A percentile compares a stretch with the other conserved stretches of the same genome.
phyloP scores from a whole-genome alignment of 192 early-diverging fungal species.

The Podila horticola region DNA sequence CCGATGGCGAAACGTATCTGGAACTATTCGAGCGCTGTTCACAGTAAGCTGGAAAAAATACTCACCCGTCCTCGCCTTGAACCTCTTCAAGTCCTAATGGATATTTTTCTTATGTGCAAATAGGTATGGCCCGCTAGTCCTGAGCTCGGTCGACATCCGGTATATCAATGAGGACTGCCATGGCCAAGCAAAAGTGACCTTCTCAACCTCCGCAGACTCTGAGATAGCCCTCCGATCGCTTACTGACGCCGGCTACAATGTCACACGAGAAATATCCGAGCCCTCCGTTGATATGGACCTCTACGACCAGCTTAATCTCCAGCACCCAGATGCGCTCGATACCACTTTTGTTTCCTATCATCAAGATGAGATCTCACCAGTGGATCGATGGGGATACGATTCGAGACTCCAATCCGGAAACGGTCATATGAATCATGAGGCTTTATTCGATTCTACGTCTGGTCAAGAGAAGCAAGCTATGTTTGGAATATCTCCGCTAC shows the following conservation, averaged over 20 bases:
- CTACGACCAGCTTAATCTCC: slow-evolving; percentile 34
- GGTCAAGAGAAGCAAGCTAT: slow-evolving; percentile 19
- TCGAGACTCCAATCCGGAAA: not conserved
- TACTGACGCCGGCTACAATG: slow-evolving; percentile 9
- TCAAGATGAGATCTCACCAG: not conserved
- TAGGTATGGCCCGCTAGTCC: slow-evolving; percentile 34
- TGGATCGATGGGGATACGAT: not conserved
- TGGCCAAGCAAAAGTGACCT: slow-evolving; percentile 31
- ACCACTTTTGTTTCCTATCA: not conserved
- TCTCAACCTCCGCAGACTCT: slow-evolving; percentile 22
- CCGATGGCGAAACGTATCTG: slow-evolving; percentile 20
- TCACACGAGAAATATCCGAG: slow-evolving; percentile 21
- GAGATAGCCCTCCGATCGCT: slow-evolving; percentile 10
- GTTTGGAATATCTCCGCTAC: slow-evolving; percentile 12
- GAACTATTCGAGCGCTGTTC: slow-evolving; percentile 41
- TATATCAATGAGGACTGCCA: slow-evolving; percentile 38
- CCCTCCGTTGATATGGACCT: slow-evolving; percentile 27
- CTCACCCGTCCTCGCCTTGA: not conserved
- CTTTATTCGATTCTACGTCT: not conserved
- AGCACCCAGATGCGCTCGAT: slow-evolving; percentile 14
- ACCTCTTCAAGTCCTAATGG: no score
- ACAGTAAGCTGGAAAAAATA: slow-evolving; percentile 12
- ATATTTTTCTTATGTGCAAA: no score
- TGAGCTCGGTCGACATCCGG: slow-evolving; percentile 39
- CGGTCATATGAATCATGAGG: not conserved